These are phyloP conservation scores for Bassia scoparia DNA, from an alignment of 148 eudicot species.

Conservation along the genomic window DNA sequence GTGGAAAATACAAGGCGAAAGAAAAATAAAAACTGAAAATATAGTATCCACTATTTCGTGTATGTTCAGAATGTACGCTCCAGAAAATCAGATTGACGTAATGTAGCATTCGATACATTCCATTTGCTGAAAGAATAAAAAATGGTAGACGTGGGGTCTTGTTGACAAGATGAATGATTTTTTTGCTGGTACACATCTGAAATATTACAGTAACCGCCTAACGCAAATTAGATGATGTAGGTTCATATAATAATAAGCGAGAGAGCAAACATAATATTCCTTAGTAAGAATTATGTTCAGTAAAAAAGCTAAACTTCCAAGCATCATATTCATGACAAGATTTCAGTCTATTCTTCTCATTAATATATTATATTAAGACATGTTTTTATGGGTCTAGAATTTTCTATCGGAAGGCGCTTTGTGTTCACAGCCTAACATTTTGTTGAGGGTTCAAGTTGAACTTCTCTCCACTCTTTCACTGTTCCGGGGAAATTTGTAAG, in stretches of 20 bases:
- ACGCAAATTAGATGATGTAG: conserved; percentile 4
- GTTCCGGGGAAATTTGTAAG: no score
- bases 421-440: not conserved
- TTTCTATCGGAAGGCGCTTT: not conserved
- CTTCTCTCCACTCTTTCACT: no score
- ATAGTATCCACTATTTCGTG: no score
- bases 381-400: not conserved
- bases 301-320: not conserved
- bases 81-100: no score
- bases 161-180: conserved; percentile 46
- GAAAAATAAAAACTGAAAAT: no score
- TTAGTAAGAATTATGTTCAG: not conserved
- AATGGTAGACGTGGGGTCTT: conserved; percentile 56
- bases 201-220: conserved; percentile 12
- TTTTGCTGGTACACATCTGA: conserved; percentile 50
- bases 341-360: not conserved
- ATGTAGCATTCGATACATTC: conserved; percentile 52
- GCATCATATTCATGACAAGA: no score
- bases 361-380: no score
- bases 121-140: conserved; percentile 51
- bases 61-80: no score
- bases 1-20: no score
- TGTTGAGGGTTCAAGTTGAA: no score
- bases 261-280: conserved; percentile 5
- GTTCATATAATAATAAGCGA: not conserved